A percentile compares a stretch with the other conserved stretches of the same genome.
Conservation (phyloP, 306 rosid genomes). For the Cicer chorassanicum region DNA sequence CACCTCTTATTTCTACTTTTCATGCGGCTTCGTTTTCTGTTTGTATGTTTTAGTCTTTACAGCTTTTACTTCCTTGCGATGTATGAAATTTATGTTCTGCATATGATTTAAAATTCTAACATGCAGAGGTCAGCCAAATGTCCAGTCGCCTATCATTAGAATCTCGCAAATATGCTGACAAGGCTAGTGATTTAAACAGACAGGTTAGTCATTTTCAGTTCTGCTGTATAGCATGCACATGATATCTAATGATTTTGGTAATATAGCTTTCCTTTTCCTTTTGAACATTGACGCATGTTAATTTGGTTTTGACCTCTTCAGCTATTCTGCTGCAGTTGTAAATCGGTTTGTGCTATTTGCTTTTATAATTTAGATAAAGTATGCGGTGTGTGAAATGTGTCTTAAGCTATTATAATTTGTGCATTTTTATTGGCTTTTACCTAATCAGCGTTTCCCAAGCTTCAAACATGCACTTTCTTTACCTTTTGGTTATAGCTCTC, state of each 20-base stretch:
- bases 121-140: slow-evolving; percentile 98
- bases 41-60: slow-evolving; percentile 22
- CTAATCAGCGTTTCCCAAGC: background rate
- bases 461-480: slow-evolving; percentile 20
- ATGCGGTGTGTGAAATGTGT: slow-evolving; percentile 10
- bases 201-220: slow-evolving; percentile 70
- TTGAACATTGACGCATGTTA: background rate
- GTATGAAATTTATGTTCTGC: slow-evolving; percentile 12
- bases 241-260: slow-evolving; percentile 7
- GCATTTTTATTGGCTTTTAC: slow-evolving; percentile 27
- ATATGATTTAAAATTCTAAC: slow-evolving; percentile 44
- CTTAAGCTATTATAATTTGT: background rate
- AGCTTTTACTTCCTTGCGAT: slow-evolving; percentile 27
- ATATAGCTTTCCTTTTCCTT: background rate
- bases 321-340: background rate
- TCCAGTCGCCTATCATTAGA: slow-evolving; percentile 94
- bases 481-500: slow-evolving; percentile 20
- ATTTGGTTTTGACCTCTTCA: slow-evolving; percentile 33
- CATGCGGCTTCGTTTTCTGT: background rate
- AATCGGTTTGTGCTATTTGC: slow-evolving; percentile 29
- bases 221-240: slow-evolving; percentile 21
- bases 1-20: slow-evolving; percentile 23
- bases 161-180: slow-evolving; percentile 92
- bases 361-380: slow-evolving; percentile 34
- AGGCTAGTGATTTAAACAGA: slow-evolving; percentile 88